These are phyloP conservation scores for Sclerotinia subarctica DNA, from an alignment of 2,329 filamentous ascomycete species.

Conservation along the genomic window DNA sequence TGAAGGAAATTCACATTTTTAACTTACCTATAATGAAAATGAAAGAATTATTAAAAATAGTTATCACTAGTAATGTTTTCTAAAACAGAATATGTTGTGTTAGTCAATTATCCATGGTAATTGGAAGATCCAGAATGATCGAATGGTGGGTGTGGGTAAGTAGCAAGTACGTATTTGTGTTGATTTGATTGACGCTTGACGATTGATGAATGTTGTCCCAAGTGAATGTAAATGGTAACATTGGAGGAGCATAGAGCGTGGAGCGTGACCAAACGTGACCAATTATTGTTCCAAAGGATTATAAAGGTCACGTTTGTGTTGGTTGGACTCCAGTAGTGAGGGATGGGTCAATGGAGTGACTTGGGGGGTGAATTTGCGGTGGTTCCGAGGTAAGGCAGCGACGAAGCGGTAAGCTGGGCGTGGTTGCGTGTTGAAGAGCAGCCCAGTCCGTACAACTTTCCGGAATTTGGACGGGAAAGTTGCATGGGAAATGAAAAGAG, in stretches of 20 bases:
- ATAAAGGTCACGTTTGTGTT: slow-evolving; percentile 8
- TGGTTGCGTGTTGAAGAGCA: background rate
- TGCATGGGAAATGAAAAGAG: background rate
- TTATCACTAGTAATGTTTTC: background rate
- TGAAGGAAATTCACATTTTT: background rate
- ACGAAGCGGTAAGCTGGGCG: slow-evolving; percentile 8
- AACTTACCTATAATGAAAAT: background rate
- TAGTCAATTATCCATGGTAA: slow-evolving; percentile 10
- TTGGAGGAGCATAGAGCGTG: background rate
- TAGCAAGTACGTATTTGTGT: background rate
- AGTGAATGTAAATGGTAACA: background rate
- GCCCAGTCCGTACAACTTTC: background rate
- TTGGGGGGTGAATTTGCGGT: background rate
- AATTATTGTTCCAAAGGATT: background rate
- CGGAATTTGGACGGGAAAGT: background rate
- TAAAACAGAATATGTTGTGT: slow-evolving; percentile 11
- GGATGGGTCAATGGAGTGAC: background rate
- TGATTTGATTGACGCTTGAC: background rate
- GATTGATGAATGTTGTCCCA: background rate
- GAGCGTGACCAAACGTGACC: background rate
- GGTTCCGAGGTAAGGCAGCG: slow-evolving; percentile 5
- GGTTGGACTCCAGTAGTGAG: background rate
- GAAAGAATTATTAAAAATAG: background rate
- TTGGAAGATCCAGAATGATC: slow-evolving; percentile 1
- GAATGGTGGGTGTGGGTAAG: background rate